A percentile compares a stretch with the other conserved stretches of the same genome.
Evolutionary conservation across 176 grass and related monocot species (phyloP).

Genomic region (Aechmea fasciata): DNA sequence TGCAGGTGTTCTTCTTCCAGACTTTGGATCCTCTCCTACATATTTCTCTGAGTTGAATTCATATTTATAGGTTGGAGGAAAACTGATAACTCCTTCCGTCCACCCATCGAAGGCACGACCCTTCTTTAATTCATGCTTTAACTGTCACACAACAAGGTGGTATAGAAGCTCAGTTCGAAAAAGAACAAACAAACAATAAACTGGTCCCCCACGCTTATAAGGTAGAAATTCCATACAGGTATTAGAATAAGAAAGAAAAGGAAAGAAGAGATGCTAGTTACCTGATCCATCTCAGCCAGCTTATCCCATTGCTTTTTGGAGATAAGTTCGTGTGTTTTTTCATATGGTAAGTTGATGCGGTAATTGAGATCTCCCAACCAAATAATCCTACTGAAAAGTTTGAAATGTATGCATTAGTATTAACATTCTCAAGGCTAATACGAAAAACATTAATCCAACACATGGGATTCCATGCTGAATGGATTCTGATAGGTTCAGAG

Average conservation of each 20-base stretch:
- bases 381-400: constrained; percentile 77
- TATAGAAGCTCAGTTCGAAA: not conserved
- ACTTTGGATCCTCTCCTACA: constrained; percentile 33
- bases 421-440: not conserved
- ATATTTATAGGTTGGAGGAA: constrained; percentile 90
- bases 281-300: constrained; percentile 71
- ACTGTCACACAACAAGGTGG: constrained; percentile 30
- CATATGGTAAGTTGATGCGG: constrained; percentile 66
- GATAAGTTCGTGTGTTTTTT: constrained; percentile 70
- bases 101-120: constrained; percentile 71
- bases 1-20: constrained; percentile 77
- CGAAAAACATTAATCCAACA: constrained; percentile 17
- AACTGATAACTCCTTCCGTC: constrained; percentile 61
- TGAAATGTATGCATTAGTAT: not conserved
- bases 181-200: no score
- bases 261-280: not conserved
- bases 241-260: constrained; percentile 5
- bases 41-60: constrained; percentile 70
- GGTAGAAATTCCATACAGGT: constrained; percentile 20
- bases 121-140: constrained; percentile 62
- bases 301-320: constrained; percentile 49
- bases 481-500: no score
- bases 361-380: constrained; percentile 98
- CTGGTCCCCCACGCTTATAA: not conserved
- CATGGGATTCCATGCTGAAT: not conserved